phyloP scores from a whole-genome alignment of 106 monocot species.

The Dendrobium catenatum region DNA sequence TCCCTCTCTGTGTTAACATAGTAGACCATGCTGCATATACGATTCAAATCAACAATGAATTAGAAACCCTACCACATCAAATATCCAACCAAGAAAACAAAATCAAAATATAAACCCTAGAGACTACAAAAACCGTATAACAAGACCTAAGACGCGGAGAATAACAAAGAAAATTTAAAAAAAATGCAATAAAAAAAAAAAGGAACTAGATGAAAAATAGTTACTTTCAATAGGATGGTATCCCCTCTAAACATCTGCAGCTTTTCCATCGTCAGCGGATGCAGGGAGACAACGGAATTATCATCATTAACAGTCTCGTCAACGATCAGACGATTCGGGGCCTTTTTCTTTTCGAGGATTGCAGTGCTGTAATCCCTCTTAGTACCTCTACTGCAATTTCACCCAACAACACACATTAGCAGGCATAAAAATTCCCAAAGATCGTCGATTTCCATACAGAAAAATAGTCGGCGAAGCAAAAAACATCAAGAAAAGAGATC shows the following conservation, averaged over 20 bases:
- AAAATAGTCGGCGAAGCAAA: neutral
- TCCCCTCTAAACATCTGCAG: constrained; percentile 57
- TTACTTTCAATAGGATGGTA: constrained; percentile 52
- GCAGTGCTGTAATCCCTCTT: constrained; percentile 67
- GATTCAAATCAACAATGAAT: neutral
- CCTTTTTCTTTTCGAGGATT: constrained; percentile 63
- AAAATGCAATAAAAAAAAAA: neutral
- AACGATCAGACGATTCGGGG: constrained; percentile 44
- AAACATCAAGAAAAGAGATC: neutral
- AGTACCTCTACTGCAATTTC: constrained; percentile 35
- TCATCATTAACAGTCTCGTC: constrained; percentile 57
- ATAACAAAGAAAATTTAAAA: neutral
- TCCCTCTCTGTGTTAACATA: too few species aligned
- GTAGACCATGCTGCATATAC: neutral
- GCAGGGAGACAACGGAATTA: constrained; percentile 47
- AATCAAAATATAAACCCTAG: neutral
- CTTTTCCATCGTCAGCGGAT: constrained; percentile 58
- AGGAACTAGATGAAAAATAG: neutral
- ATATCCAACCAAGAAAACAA: neutral
- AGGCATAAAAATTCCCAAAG: neutral
- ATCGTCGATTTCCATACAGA: neutral
- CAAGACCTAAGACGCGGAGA: neutral
- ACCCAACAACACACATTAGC: neutral
- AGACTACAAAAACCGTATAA: too few species aligned
- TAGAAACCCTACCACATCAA: neutral